Base-by-base conservation (phyloP, 495 filamentous ascomycete species). In the Penicillium malachiteum region DNA sequence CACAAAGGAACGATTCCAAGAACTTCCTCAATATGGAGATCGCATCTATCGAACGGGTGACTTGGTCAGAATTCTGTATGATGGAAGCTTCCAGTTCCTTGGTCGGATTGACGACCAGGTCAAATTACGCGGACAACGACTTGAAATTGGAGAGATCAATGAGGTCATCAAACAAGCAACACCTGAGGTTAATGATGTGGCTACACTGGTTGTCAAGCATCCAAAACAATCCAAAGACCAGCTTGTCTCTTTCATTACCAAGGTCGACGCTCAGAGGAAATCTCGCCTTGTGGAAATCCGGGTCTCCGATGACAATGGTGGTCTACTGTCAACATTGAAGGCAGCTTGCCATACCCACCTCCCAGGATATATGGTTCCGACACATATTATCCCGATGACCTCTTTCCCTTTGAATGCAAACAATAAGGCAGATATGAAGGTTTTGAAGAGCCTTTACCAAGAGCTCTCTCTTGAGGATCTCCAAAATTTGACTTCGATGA, bases 61-160 rank as follows among this genome's bases (percentile, higher is more conserved):
- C 47, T 66, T 73, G 10, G 77, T 76, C n/a, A 69, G 77, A 7
- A 60, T 80, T 49, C 67, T 80, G 59, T 57, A 66, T 6, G 76
- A 78, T 59, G 77, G 65, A n/a, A 71, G 71, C 10, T 63, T 80
- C 32, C 78, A 88, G 30, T 91, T 90, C 57, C 71, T 84, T n/a
- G 87, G 89, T 12, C 80, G 90, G 13, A 74, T 83, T 1, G 90
- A 95, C 59, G 87, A 87, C 44, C 90, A 92, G 65, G 81, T 90
- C 47, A 95, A 93, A 63, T 78, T 95, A 16, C 79, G 89, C 31
- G 90, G 90, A 0, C 85, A 92, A 58, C 74, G 89, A 52, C 76
- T 92, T 30, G 89, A 93, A 57, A 78, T 94, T 40, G 82, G 82
- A 2, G 92, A 96, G 63, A 87, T 96, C 46, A 81, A 79, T 26